Conservation (phyloP, 2,329 filamentous ascomycete species). For the Zymoseptoria pseudotritici region DNA sequence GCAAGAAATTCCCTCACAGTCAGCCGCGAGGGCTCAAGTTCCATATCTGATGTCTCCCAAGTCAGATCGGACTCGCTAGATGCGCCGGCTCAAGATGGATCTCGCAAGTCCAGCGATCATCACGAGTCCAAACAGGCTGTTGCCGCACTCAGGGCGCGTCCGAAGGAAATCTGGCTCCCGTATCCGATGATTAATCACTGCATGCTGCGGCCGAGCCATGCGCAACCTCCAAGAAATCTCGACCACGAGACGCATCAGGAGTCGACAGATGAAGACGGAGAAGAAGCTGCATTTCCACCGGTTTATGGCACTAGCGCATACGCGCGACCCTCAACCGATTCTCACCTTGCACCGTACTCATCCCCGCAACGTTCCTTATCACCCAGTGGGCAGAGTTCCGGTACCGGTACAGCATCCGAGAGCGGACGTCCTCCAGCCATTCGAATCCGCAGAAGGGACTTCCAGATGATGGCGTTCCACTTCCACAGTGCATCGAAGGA, state of each 20-base stretch:
- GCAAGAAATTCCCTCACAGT: neutral
- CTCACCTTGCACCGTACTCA: constrained; percentile 15
- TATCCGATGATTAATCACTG: constrained; percentile 87
- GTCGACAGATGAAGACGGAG: constrained; percentile 4
- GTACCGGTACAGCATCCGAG: constrained; percentile 30
- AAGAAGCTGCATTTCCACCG: constrained; percentile 22
- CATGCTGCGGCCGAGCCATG: constrained; percentile 56
- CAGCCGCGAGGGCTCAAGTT: neutral
- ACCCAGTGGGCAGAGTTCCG: constrained; percentile 43
- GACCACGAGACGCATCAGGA: constrained; percentile 5
- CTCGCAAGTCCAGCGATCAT: neutral
- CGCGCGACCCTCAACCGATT: constrained; percentile 25
- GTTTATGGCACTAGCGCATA: constrained; percentile 23
- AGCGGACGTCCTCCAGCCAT: constrained; percentile 63
- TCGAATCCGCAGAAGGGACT: constrained; percentile 83
- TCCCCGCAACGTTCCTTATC: constrained; percentile 20
- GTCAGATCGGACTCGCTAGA: neutral
- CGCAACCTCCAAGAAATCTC: constrained; percentile 6
- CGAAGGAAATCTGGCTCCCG: constrained; percentile 81
- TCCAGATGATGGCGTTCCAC: constrained; percentile 87
- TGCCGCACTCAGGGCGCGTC: constrained; percentile 31
- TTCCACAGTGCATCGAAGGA: constrained; percentile 61
- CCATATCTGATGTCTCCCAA: neutral
- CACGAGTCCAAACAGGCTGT: constrained; percentile 1
- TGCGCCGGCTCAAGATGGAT: neutral